A percentile compares a stretch with the other conserved stretches of the same genome.
phyloP scores from a whole-genome alignment of 352 stramenopile species.

The Pythium sp. region DNA sequence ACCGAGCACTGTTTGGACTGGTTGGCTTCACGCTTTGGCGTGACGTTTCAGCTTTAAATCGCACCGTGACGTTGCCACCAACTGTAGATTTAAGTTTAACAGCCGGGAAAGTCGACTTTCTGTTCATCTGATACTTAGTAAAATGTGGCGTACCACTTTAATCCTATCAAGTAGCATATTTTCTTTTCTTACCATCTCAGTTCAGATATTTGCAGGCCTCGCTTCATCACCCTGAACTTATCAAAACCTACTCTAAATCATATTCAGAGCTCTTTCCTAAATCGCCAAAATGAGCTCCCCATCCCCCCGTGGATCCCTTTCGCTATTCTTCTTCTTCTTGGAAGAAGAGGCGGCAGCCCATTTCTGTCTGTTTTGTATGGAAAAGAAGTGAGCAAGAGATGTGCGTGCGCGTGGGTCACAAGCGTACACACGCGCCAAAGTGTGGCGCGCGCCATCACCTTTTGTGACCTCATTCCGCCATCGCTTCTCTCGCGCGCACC shows the following conservation, averaged over 20 bases:
- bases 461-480: neutral
- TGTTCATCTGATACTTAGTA: neutral
- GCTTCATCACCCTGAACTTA: neutral
- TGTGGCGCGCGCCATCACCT: neutral
- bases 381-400: neutral
- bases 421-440: neutral
- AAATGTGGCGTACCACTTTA: neutral
- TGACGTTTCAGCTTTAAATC: too few relatives aligned
- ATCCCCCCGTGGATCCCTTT: conserved; percentile 3
- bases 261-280: neutral
- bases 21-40: too few relatives aligned
- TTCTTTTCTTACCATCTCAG: too few relatives aligned
- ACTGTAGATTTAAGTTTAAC: too few relatives aligned
- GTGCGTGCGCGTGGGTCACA: neutral
- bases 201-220: too few relatives aligned
- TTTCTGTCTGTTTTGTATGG: neutral
- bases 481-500: neutral
- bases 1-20: too few relatives aligned
- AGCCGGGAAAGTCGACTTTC: too few relatives aligned
- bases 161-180: neutral
- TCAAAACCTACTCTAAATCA: neutral
- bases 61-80: too few relatives aligned
- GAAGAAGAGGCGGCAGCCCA: neutral
- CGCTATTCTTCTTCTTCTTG: neutral
- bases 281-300: neutral